Evolutionary conservation across 179 eudicot genomes (phyloP).

Genomic region (Camellia oleifera): DNA sequence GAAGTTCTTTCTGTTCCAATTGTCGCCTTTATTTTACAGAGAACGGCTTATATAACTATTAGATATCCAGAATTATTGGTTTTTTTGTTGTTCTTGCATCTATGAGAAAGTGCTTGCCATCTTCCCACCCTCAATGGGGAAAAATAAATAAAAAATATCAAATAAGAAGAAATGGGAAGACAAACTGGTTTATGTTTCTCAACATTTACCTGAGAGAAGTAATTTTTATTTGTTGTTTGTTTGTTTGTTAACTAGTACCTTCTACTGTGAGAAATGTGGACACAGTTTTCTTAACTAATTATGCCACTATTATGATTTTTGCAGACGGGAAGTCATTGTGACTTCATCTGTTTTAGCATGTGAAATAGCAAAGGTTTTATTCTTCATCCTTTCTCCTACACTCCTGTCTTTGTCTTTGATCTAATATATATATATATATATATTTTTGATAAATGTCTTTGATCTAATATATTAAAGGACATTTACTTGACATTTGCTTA

Average conservation of each 20-base stretch:
- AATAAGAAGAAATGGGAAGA: background rate
- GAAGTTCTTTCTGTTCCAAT: background rate
- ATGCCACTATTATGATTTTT: conserved; percentile 20
- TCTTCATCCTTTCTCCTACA: background rate
- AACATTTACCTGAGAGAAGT: background rate
- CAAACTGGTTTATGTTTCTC: background rate
- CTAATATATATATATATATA: background rate
- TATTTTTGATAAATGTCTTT: background rate
- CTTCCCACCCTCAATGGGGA: background rate
- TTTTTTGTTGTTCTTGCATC: background rate
- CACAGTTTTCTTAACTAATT: conserved; percentile 4
- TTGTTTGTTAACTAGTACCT: background rate
- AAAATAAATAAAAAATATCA: background rate
- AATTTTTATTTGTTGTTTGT: background rate
- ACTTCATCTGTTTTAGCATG: conserved; percentile 87
- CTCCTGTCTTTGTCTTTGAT: background rate
- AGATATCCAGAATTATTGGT: background rate
- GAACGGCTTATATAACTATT: background rate
- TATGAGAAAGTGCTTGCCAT: background rate
- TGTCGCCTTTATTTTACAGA: background rate
- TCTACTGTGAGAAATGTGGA: background rate
- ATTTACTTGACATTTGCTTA: conserved; percentile 8
- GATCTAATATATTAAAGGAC: background rate
- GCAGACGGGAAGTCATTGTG: conserved; percentile 87
- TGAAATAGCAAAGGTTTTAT: conserved; percentile 68